phyloP scores from a whole-genome alignment of 257 asterid species.

The Jasminum sambac region DNA sequence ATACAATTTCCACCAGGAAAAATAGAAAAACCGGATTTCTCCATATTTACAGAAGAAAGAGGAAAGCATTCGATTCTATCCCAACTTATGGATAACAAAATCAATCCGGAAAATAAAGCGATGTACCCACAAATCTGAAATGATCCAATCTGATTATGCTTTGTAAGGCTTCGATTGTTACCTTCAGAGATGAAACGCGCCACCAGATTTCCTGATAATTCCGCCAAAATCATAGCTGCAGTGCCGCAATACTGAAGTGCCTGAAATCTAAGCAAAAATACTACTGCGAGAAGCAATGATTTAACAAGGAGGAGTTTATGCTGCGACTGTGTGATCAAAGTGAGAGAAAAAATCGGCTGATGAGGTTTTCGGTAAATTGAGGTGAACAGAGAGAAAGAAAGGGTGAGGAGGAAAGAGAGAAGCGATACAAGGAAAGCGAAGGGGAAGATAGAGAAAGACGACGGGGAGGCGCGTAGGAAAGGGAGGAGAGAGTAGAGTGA shows the following conservation, averaged over 20 bases:
- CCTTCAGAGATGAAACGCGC: conserved; percentile 64
- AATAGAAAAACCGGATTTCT: conserved; percentile 40
- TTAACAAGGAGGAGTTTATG: conserved; percentile 52
- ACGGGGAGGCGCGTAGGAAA: conserved; percentile 73
- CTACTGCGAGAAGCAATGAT: conserved; percentile 63
- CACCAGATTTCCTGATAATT: conserved; percentile 70
- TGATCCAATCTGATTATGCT: conserved; percentile 34
- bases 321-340: conserved; percentile 46
- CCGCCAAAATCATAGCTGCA: conserved; percentile 90
- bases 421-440: conserved; percentile 82
- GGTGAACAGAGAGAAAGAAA: conserved; percentile 47
- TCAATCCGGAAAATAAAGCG: conserved; percentile 54
- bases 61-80: conserved; percentile 93
- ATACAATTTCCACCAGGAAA: conserved; percentile 68
- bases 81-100: conserved; percentile 83
- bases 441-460: conserved; percentile 83
- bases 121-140: conserved; percentile 68
- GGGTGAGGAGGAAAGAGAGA: conserved; percentile 68
- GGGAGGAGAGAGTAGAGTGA: conserved; percentile 89
- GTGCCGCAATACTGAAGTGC: conserved; percentile 88
- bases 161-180: conserved; percentile 38
- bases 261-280: conserved; percentile 74
- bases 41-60: conserved; percentile 58
- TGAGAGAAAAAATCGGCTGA: conserved; percentile 46
- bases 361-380: conserved; percentile 35